Conservation (phyloP, 75 land plant species). For the Selaginella moellendorffii region DNA sequence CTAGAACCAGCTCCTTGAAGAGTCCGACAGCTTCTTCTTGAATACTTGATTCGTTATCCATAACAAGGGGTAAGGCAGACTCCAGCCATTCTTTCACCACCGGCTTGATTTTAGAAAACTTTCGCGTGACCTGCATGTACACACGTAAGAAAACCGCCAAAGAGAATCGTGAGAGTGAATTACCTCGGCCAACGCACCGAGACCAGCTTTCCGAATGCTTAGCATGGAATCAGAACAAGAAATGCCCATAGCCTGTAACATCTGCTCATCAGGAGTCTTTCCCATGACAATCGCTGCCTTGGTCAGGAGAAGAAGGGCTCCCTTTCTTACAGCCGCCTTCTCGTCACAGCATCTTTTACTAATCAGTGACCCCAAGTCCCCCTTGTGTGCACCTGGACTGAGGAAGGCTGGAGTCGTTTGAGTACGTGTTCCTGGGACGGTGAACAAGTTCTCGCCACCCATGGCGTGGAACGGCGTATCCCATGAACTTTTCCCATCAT, state of each 20-base stretch:
- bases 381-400: background rate
- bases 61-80: conserved; percentile 47
- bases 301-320: conserved; percentile 50
- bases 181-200: conserved; percentile 79
- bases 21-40: conserved; percentile 68
- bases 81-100: conserved; percentile 63
- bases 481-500: background rate
- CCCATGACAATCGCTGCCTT: conserved; percentile 40
- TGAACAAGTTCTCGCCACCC: background rate
- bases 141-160: no score
- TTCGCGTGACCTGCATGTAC: conserved; percentile 39
- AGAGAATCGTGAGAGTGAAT: no score
- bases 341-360: conserved; percentile 62
- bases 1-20: conserved; percentile 58
- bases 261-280: conserved; percentile 30
- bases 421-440: background rate
- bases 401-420: background rate
- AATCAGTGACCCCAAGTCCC: conserved; percentile 38
- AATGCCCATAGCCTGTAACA: conserved; percentile 49
- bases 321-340: conserved; percentile 73
- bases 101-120: conserved; percentile 22
- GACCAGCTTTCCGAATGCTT: conserved; percentile 78
- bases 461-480: background rate
- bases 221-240: conserved; percentile 79
- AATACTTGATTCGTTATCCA: conserved; percentile 71